A percentile compares a stretch with the other conserved stretches of the same genome.
phyloP scores from a whole-genome alignment of 2,329 filamentous ascomycete species.

The Penicillium concentricum region DNA sequence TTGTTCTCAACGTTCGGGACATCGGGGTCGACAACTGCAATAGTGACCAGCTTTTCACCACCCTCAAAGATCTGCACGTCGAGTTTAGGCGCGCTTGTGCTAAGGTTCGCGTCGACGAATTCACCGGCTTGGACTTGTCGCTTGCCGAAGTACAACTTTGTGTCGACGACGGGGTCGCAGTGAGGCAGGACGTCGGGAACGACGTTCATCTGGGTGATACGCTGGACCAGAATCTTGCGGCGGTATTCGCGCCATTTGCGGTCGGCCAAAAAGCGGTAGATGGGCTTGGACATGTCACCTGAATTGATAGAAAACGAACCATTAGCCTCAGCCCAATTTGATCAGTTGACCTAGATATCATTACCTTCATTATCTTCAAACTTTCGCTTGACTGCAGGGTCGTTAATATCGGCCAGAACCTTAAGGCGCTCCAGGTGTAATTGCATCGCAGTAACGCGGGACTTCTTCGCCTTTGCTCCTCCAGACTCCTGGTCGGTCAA shows the following conservation, averaged over 20 bases:
- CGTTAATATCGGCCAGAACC: conserved; percentile 90
- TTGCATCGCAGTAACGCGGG: conserved; percentile 67
- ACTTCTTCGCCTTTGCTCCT: conserved; percentile 65
- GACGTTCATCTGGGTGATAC: conserved; percentile 81
- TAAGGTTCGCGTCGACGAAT: conserved; percentile 71
- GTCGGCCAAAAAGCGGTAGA: conserved; percentile 88
- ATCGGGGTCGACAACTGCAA: conserved; percentile 86
- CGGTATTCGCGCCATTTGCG: conserved; percentile 84
- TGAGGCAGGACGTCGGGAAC: conserved; percentile 83
- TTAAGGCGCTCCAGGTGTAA: conserved; percentile 74
- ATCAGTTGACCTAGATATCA: background rate
- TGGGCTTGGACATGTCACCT: conserved; percentile 95
- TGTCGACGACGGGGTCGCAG: conserved; percentile 74
- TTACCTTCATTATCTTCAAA: conserved; percentile 90
- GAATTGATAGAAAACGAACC: background rate
- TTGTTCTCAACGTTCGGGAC: conserved; percentile 77
- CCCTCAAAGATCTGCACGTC: conserved; percentile 81
- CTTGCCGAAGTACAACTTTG: conserved; percentile 75
- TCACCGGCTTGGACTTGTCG: conserved; percentile 72
- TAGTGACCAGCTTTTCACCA: conserved; percentile 76
- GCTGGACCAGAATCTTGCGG: conserved; percentile 75
- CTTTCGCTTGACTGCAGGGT: conserved; percentile 85
- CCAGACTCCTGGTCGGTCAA: conserved; percentile 59
- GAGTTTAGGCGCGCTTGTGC: conserved; percentile 71
- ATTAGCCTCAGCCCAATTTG: conserved; percentile 21